phyloP scores from a whole-genome alignment of 1,139 yeast species.

The Tardiomyces blankii region DNA sequence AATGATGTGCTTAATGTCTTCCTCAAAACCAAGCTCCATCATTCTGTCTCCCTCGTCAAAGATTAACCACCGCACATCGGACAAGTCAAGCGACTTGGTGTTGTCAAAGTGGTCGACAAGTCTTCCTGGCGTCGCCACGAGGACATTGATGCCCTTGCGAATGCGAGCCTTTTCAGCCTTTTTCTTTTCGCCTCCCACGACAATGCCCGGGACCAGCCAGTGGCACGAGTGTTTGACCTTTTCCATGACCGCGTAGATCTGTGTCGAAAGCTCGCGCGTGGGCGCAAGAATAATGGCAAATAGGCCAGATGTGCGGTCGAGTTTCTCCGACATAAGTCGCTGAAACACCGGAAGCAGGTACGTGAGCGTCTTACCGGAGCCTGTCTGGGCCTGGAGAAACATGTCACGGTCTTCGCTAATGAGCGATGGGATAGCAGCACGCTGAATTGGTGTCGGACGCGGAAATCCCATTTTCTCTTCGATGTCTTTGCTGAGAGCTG shows the following conservation, averaged over 20 bases:
- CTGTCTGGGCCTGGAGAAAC: slow-evolving; percentile 90
- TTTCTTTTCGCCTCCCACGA: slow-evolving; percentile 91
- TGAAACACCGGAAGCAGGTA: slow-evolving; percentile 77
- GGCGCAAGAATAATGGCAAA: slow-evolving; percentile 86
- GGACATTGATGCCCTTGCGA: slow-evolving; percentile 78
- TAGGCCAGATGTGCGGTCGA: slow-evolving; percentile 68
- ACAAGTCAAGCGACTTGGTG: slow-evolving; percentile 60
- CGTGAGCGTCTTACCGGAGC: slow-evolving; percentile 88
- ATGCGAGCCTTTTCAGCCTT: slow-evolving; percentile 85
- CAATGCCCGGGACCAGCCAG: slow-evolving; percentile 81
- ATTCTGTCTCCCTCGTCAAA: slow-evolving; percentile 93
- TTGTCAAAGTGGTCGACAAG: slow-evolving; percentile 87
- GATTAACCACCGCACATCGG: slow-evolving; percentile 70
- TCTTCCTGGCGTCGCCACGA: slow-evolving; percentile 90
- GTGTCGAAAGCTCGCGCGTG: slow-evolving; percentile 90
- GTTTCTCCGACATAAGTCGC: slow-evolving; percentile 44
- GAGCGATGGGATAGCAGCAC: slow-evolving; percentile 67
- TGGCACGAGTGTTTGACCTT: slow-evolving; percentile 58
- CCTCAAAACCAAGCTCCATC: slow-evolving; percentile 93
- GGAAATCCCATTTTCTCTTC: slow-evolving; percentile 45
- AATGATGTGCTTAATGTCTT: slow-evolving; percentile 71
- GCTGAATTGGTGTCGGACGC: slow-evolving; percentile 80
- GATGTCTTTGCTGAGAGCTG: slow-evolving; percentile 43
- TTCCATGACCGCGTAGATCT: slow-evolving; percentile 74
- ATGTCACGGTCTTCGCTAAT: slow-evolving; percentile 45